A percentile compares a stretch with the other conserved stretches of the same genome.
These are phyloP conservation scores for Pleurotus eryngii DNA, from an alignment of 768 basidiomycete genomes.

Conservation along the genomic window DNA sequence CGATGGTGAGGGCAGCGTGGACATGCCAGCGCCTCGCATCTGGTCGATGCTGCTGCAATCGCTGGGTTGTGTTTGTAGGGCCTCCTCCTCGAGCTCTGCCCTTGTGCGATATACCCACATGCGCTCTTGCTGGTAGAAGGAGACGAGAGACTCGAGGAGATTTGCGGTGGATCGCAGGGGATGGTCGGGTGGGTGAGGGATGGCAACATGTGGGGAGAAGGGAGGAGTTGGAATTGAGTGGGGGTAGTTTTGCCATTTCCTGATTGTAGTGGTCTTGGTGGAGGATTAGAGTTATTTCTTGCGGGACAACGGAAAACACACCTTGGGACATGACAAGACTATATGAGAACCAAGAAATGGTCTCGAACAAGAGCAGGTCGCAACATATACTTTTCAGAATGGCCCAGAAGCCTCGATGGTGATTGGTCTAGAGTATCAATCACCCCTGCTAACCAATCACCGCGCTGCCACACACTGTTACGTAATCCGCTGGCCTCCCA, in stretches of 20 bases:
- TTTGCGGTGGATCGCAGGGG: conserved; percentile 46
- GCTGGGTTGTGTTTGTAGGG: conserved; percentile 20
- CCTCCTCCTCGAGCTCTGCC: conserved; percentile 51
- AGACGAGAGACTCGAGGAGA: conserved; percentile 61
- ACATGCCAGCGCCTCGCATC: background rate
- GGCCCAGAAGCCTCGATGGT: conserved; percentile 1
- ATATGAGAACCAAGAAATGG: conserved; percentile 9
- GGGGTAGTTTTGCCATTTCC: conserved; percentile 18
- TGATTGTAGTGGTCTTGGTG: conserved; percentile 15
- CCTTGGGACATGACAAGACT: conserved; percentile 5
- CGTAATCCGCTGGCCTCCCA: conserved; percentile 1
- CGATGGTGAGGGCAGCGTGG: conserved; percentile 10
- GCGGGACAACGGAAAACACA: background rate
- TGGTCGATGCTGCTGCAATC: conserved; percentile 5
- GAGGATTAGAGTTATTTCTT: background rate
- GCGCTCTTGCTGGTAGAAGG: conserved; percentile 68
- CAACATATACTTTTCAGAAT: conserved; percentile 2
- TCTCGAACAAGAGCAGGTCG: conserved; percentile 8
- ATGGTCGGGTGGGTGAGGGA: conserved; percentile 26
- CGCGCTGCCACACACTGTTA: background rate
- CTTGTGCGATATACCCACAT: conserved; percentile 71
- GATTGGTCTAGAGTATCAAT: conserved; percentile 7
- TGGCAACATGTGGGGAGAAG: conserved; percentile 27
- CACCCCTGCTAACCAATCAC: conserved; percentile 20
- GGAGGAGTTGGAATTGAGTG: conserved; percentile 32